These are phyloP conservation scores for Diospyros lotus DNA, from an alignment of 148 eudicot species.

Conservation along the genomic window DNA sequence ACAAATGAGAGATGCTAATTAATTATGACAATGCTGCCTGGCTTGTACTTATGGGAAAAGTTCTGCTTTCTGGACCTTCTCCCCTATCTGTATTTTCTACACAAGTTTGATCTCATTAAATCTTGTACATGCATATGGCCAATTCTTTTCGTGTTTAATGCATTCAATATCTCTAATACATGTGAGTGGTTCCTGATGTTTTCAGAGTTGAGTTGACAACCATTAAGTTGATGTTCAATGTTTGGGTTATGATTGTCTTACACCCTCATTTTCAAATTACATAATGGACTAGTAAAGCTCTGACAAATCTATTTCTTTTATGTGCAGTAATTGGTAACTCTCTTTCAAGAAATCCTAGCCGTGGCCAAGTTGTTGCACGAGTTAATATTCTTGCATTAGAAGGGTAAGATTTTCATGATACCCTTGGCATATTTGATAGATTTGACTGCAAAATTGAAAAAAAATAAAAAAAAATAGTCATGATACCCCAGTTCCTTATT, in stretches of 20 bases:
- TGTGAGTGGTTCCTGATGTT: background rate
- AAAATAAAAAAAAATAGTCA: background rate
- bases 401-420: constrained; percentile 49
- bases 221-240: background rate
- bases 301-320: constrained; percentile 5
- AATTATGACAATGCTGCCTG: background rate
- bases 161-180: background rate
- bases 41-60: background rate
- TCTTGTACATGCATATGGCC: background rate
- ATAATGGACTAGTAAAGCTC: background rate
- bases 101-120: background rate
- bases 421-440: constrained; percentile 7
- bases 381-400: constrained; percentile 89
- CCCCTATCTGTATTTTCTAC: background rate
- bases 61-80: background rate
- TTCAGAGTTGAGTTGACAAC: background rate
- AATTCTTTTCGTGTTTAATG: background rate
- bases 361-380: constrained; percentile 91
- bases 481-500: constrained; percentile 11
- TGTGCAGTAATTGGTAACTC: constrained; percentile 87
- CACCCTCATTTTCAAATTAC: background rate
- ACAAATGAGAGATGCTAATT: background rate
- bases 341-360: constrained; percentile 77
- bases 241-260: background rate
- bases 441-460: constrained; percentile 3